A percentile compares a stretch with the other conserved stretches of the same genome.
phyloP scores from a whole-genome alignment of 1,139 yeast genomes.

The Suzukiozyma palmioleophila region DNA sequence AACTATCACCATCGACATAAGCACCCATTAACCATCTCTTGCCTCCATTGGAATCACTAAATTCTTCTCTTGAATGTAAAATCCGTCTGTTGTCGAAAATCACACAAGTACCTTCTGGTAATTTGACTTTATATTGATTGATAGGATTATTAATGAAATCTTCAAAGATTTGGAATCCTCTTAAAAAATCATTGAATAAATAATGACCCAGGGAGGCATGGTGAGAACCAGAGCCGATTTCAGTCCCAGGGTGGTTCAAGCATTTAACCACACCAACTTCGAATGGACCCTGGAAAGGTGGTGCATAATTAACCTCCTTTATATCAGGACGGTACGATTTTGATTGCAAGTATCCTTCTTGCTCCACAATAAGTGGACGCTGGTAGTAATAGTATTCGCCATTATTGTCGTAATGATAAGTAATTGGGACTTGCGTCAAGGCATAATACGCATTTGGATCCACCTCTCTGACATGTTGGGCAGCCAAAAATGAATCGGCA shows the following conservation, averaged over 20 bases:
- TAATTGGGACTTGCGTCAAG: slow-evolving; percentile 57
- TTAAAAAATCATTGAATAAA: slow-evolving; percentile 47
- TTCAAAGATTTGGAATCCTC: slow-evolving; percentile 63
- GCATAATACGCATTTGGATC: slow-evolving; percentile 69
- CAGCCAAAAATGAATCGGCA: slow-evolving; percentile 74
- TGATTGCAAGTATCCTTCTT: slow-evolving; percentile 28
- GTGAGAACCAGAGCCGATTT: neutral
- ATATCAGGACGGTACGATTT: slow-evolving; percentile 35
- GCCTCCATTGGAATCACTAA: slow-evolving; percentile 50
- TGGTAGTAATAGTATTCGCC: slow-evolving; percentile 61
- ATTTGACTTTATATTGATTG: slow-evolving; percentile 54
- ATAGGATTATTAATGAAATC: slow-evolving; percentile 48
- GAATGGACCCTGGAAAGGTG: slow-evolving; percentile 83
- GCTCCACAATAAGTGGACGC: slow-evolving; percentile 65
- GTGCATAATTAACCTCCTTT: slow-evolving; percentile 68
- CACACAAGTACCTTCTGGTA: slow-evolving; percentile 63
- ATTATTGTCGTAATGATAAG: slow-evolving; percentile 66
- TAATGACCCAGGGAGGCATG: slow-evolving; percentile 9
- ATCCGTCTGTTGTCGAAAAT: slow-evolving; percentile 71
- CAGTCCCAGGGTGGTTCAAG: slow-evolving; percentile 4
- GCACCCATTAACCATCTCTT: slow-evolving; percentile 76
- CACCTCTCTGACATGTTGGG: slow-evolving; percentile 43
- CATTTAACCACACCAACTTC: slow-evolving; percentile 46
- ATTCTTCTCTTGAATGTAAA: slow-evolving; percentile 64
- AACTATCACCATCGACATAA: slow-evolving; percentile 71